Conservation (phyloP, 176 grass and related monocot genomes). For the Bromus sterilis region DNA sequence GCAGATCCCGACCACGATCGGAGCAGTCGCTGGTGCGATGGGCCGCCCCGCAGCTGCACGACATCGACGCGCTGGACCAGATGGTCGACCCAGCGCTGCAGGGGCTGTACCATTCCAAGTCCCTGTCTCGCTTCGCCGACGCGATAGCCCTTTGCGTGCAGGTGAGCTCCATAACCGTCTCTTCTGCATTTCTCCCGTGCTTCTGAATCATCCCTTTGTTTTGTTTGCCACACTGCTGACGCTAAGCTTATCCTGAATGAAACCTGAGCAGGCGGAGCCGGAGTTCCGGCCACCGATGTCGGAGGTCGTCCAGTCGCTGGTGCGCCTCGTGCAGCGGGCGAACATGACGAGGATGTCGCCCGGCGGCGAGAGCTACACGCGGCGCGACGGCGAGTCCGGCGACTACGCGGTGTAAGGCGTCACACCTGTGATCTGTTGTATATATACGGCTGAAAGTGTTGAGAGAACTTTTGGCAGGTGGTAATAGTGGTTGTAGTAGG, state of each 20-base stretch:
- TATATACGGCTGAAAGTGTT: background rate
- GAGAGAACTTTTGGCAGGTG: background rate
- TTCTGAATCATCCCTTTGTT: no score
- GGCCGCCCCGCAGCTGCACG: conserved; percentile 78
- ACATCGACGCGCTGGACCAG: conserved; percentile 77
- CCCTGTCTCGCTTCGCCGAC: conserved; percentile 89
- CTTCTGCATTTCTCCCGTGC: background rate
- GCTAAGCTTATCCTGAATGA: background rate
- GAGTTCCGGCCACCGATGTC: conserved; percentile 83
- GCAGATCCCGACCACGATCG: conserved; percentile 42
- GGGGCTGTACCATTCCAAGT: conserved; percentile 87
- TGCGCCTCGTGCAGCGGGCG: conserved; percentile 49
- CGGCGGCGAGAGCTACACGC: background rate
- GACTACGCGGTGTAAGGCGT: conserved; percentile 6
- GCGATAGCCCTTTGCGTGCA: conserved; percentile 82
- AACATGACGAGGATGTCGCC: conserved; percentile 16
- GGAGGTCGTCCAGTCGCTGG: conserved; percentile 60
- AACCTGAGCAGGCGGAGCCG: conserved; percentile 42
- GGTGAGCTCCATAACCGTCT: conserved; percentile 12
- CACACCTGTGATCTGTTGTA: background rate
- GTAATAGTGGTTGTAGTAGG: background rate
- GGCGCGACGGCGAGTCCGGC: conserved; percentile 5
- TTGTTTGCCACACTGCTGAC: background rate
- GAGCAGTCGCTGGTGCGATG: conserved; percentile 81
- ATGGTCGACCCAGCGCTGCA: conserved; percentile 88